Base-by-base conservation (phyloP, 2,329 filamentous ascomycete genomes). In the Thelonectria discophora region DNA sequence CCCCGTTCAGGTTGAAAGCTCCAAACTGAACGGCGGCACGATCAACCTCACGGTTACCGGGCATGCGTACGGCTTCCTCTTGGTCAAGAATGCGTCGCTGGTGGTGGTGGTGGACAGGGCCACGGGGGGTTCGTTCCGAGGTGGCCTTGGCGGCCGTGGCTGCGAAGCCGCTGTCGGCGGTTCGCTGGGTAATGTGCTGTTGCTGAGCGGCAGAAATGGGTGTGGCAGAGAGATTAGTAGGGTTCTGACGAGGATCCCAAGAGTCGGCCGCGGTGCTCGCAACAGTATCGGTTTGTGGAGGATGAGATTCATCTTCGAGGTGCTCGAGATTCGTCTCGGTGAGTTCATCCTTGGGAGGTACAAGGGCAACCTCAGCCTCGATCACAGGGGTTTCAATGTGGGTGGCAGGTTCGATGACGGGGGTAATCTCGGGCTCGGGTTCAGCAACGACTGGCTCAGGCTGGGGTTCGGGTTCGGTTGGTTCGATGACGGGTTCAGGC, bases 11-110 rank as follows among this genome's bases (percentile, higher is more conserved):
- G 74, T 90, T 96, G 83, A 99, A 92, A 76, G 94, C 96, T 65
- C 95, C 95, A 76, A 99, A 99, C 75, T 98, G 94, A 50, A 99
- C 93, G 51, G 94, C 91, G 68, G 94, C 88, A 71, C 93, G 90
- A 76, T 98, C 94, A 27, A 99, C 91, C 55, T 95, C 94, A 69
- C 95, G 93, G 81, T 97, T 97, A 62, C 92, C 93, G 47, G 95
- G 95, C 94, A 99, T 97, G 67, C 97, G 93, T 42, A 99, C 95
- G 61, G 95, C 93, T 80, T 99, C 95, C 78, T 97, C 94, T 76
- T 99, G 95, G 72, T 98, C 94, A 73, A 97, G 84, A 55, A 97
- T 86, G 72, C 93, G 91, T 68, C 94, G 89, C 76, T 96, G 91
- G 34, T 68, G 65, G 34, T 71, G 69, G 18, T 70, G 69, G 77